These are phyloP conservation scores for Wickerhamomyces sp. DNA, from an alignment of 1,139 yeast species.

Conservation along the genomic window DNA sequence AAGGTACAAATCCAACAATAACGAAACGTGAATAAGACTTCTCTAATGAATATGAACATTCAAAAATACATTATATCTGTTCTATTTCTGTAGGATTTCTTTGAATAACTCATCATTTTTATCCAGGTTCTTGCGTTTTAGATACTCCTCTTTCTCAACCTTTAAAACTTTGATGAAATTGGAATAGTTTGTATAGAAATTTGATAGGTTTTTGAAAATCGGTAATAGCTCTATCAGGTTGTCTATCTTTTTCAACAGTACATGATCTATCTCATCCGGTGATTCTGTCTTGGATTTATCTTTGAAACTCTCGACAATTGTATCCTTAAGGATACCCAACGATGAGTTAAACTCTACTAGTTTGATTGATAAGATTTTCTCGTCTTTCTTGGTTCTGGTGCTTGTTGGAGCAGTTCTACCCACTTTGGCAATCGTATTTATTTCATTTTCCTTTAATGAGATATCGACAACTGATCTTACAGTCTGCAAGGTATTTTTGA, in stretches of 20 bases:
- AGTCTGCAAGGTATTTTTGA: slow-evolving; percentile 40
- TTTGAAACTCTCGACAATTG: slow-evolving; percentile 36
- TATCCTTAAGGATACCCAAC: slow-evolving; percentile 36
- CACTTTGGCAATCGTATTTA: not conserved
- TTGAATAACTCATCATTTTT: slow-evolving; percentile 17
- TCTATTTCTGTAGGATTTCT: slow-evolving; percentile 9
- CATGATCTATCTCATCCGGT: slow-evolving; percentile 26
- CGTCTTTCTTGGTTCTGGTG: slow-evolving; percentile 1
- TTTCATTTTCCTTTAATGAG: slow-evolving; percentile 9
- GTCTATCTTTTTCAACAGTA: slow-evolving; percentile 35
- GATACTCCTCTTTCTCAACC: slow-evolving; percentile 31
- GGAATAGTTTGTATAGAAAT: slow-evolving; percentile 43
- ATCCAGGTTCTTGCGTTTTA: slow-evolving; percentile 24
- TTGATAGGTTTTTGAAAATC: slow-evolving; percentile 45
- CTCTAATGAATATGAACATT: too few species aligned
- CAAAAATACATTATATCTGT: too few species aligned
- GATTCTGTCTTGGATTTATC: slow-evolving; percentile 25
- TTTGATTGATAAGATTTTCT: slow-evolving; percentile 18
- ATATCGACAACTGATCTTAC: slow-evolving; percentile 33
- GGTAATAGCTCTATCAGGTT: slow-evolving; percentile 44
- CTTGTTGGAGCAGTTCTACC: slow-evolving; percentile 20
- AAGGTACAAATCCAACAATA: too few species aligned
- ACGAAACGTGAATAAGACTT: too few species aligned
- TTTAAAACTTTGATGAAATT: slow-evolving; percentile 37
- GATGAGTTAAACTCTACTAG: slow-evolving; percentile 36